Conservation (phyloP, 2,329 filamentous ascomycete genomes). For the Apiospora sp. region DNA sequence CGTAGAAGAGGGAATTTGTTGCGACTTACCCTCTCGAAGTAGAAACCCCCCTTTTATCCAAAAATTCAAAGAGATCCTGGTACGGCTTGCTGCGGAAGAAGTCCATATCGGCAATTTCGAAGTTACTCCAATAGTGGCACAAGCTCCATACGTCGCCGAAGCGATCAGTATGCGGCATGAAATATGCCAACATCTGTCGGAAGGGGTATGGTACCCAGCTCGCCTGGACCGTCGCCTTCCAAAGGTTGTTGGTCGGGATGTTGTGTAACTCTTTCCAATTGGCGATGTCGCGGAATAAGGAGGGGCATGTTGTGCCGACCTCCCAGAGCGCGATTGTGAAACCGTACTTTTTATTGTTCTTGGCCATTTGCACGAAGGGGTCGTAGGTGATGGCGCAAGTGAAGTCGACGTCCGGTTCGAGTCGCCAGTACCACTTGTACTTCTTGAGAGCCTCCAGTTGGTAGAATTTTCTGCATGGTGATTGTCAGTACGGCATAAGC, state of each 20-base stretch:
- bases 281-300: slow-evolving; percentile 49
- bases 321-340: slow-evolving; percentile 55
- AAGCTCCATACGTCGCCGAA: slow-evolving; percentile 52
- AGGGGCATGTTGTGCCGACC: slow-evolving; percentile 50
- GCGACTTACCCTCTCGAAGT: slow-evolving; percentile 49
- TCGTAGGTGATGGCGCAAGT: slow-evolving; percentile 57
- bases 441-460: slow-evolving; percentile 48
- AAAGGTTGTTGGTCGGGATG: slow-evolving; percentile 46
- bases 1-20: not conserved
- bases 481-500: not conserved
- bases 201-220: slow-evolving; percentile 53
- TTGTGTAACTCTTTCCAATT: slow-evolving; percentile 50
- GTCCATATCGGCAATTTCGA: slow-evolving; percentile 56
- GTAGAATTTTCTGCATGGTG: slow-evolving; percentile 49
- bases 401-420: slow-evolving; percentile 55
- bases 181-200: slow-evolving; percentile 44
- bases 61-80: slow-evolving; percentile 49
- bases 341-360: slow-evolving; percentile 52
- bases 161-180: slow-evolving; percentile 47
- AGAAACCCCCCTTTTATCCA: slow-evolving; percentile 54
- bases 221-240: slow-evolving; percentile 50
- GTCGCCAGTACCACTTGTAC: slow-evolving; percentile 57
- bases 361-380: slow-evolving; percentile 55
- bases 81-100: slow-evolving; percentile 52
- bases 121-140: slow-evolving; percentile 58